Conservation (phyloP, 2,329 filamentous ascomycete species). For the Niveomyces coronatus region DNA sequence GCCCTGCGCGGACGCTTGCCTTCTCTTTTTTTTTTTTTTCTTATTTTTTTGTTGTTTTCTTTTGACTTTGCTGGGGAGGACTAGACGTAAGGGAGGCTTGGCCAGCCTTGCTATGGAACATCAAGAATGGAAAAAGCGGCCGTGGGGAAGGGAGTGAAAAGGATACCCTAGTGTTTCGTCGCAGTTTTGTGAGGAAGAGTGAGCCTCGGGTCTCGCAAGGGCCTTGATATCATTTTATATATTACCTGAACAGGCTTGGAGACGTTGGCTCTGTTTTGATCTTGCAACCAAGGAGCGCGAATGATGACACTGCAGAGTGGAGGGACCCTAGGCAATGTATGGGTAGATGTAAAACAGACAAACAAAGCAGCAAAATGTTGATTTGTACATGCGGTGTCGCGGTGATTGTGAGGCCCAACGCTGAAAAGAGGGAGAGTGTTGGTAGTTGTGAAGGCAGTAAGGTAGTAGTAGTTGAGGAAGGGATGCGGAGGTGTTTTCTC, state of each 20-base stretch:
- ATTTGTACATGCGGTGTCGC: no score
- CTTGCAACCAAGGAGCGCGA: conserved; percentile 3
- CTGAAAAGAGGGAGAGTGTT: no score
- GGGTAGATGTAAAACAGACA: conserved; percentile 11
- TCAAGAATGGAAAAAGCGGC: conserved; percentile 24
- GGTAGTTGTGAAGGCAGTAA: no score
- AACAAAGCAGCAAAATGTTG: conserved; percentile 10
- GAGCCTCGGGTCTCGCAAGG: neutral
- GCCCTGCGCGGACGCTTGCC: conserved; percentile 7
- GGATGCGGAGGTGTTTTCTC: no score
- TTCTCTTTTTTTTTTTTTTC: no score
- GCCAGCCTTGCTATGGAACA: conserved; percentile 21
- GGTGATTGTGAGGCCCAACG: no score
- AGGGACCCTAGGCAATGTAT: conserved; percentile 9
- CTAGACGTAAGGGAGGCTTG: conserved; percentile 19
- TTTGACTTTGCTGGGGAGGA: no score
- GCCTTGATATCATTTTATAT: conserved; percentile 2
- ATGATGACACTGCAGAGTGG: conserved; percentile 6
- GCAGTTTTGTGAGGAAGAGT: conserved; percentile 1
- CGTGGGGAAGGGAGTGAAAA: conserved; percentile 11
- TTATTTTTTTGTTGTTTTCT: no score
- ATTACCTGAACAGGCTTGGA: conserved; percentile 2
- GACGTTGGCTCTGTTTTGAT: conserved; percentile 1
- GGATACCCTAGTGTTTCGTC: conserved; percentile 11
- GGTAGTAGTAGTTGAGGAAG: no score